Base-by-base conservation (phyloP, 495 filamentous ascomycete genomes). In the Apiosordaria backusii region DNA sequence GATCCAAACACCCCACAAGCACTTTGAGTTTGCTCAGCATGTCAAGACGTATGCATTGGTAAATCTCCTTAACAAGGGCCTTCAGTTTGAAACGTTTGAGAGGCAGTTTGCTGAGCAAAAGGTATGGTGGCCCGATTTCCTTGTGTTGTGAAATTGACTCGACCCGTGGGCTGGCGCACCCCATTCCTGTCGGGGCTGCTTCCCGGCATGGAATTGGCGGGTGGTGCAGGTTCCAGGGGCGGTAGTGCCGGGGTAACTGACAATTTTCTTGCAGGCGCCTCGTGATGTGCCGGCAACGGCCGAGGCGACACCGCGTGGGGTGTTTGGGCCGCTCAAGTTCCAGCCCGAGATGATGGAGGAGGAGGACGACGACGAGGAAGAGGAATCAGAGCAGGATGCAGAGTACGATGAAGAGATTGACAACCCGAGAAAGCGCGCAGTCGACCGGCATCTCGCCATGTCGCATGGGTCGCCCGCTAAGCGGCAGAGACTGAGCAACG, bases 41-140 rank as follows among this genome's bases (percentile, higher is more conserved):
- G 90, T 93, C 75, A 86, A 87, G 75, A 85, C 83, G 60, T 89
- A 91, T 81, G 88, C 90, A 61, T 80, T 94, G 72, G 88, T 93
- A 26, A 83, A 84, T 64, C 78, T 92, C 64, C 80, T 94, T 66
- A 90, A 92, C 74, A 91, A 90, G 79, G 91, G 90, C 66, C 80
- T 94, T 45, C 81, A 89, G 71, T 92, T 89, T 76, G 82, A 90
- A 75, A 78, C 78, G 35, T 75, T 76, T 66, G 86, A 91, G 66
- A 79, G 89, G 57, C 86, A 92, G 66, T 83, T 88, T 67, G 70
- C 83, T 62, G 77, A 70, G 53, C 69, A 72, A 25, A 67, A 72
- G 68, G 77, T 74, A 76, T 50, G 70, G 53, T 45, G 52, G 52
- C 19, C 57, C 35, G 50, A 25, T 64, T 67, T 65, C 19, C 10